These are phyloP conservation scores for Litsea cubeba DNA, from an alignment of 164 flowering plant genomes.

Conservation along the genomic window DNA sequence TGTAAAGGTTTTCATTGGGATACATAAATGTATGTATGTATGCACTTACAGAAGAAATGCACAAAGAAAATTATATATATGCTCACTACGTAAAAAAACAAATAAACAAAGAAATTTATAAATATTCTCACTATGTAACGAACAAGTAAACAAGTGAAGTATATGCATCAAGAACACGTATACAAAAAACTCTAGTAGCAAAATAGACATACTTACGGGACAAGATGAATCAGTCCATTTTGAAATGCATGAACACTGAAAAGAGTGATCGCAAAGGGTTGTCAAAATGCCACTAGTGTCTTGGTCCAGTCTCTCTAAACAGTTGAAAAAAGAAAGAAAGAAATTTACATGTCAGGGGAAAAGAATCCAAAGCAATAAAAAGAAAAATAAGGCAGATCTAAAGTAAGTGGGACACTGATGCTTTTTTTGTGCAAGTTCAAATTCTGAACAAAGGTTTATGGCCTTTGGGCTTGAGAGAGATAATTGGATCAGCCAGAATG, in stretches of 20 bases:
- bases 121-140: no score
- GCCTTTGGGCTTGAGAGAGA: not conserved
- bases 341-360: not conserved
- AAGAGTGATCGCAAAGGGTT: slow-evolving; percentile 89
- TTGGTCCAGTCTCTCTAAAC: slow-evolving; percentile 85
- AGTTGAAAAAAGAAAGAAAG: slow-evolving; percentile 11
- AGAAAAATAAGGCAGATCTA: not conserved
- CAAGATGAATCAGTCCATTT: slow-evolving; percentile 91
- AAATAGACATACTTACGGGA: slow-evolving; percentile 41
- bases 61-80: no score
- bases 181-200: not conserved
- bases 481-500: not conserved
- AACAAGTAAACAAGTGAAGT: no score
- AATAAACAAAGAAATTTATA: no score
- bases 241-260: slow-evolving; percentile 82
- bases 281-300: slow-evolving; percentile 46
- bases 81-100: no score
- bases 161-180: not conserved
- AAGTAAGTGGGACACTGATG: not conserved
- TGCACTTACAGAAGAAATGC: no score
- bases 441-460: not conserved
- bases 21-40: no score
- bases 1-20: no score
- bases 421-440: not conserved
- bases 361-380: not conserved